Evolutionary conservation across 805 yeast species (phyloP), one percentile per base, ranked within the genome.

Genomic region (Saccharomycopsis synnaedendra): DNA sequence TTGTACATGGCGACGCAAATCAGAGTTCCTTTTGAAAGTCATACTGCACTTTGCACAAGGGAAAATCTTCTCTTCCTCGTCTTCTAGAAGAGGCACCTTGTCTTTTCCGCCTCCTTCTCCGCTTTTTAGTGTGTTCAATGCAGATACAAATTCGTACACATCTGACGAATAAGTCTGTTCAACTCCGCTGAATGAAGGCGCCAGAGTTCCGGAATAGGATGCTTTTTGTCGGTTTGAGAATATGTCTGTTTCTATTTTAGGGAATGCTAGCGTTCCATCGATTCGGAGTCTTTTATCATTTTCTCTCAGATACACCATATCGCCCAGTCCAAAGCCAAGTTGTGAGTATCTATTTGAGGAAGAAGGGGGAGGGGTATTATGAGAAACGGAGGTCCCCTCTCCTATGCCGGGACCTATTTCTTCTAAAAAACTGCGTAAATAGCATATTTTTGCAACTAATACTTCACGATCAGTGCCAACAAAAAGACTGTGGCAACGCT

Each of bases 21-120:
- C 90, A 3, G 81, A 72, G 1, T 83, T 74, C 37, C 93, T 67
- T 46, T 82, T 69, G 60, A 84, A 84, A 35, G 78, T 71, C 64
- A 81, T 65, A 2, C 71, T 61, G 61, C 94, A 84, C 53, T 74
- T 72, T 4, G 61, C 57, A 60, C 94, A 84, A 4, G 74, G 67
- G 56, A 70, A 80, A 41, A 74, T 73, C 52, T 76, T 64, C 30
- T 57, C 58, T 7, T 46, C 53, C 3, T 32, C n/a, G 28, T 28
- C 41, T 7, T 43, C 43, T 5, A 32, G n/a, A 11, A 39, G 40
- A 19, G 4, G 35, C 27, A 28, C 5, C 9, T 30, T 33, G 35
- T 11, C 27, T 11, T 19, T 30, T 32, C 3, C 39, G 19, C 27
- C 32, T 7, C 44, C 40, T 9, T 29, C 32, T 7, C 44, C 40